A percentile compares a stretch with the other conserved stretches of the same genome.
phyloP scores from a whole-genome alignment of 1,284 basidiomycete species.

The Ustilago esculenta region DNA sequence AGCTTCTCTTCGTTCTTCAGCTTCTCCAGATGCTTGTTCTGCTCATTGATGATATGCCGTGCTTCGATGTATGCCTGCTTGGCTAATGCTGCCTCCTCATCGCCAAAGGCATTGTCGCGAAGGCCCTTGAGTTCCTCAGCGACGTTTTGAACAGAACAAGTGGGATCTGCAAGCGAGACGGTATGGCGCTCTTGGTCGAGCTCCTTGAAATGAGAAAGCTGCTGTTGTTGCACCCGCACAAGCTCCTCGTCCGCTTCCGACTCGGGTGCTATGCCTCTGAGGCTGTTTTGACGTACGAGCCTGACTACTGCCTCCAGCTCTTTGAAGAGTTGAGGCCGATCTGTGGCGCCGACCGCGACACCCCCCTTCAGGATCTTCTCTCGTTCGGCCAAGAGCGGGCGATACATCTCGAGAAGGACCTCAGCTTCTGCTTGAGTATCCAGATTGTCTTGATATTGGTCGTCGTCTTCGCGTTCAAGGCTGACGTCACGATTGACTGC shows the following conservation, averaged over 20 bases:
- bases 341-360: conserved; percentile 52
- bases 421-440: conserved; percentile 64
- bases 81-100: conserved; percentile 37
- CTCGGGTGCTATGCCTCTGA: conserved; percentile 35
- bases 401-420: conserved; percentile 63
- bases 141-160: conserved; percentile 25
- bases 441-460: conserved; percentile 63
- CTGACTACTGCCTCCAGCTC: conserved; percentile 49
- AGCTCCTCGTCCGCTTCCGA: conserved; percentile 37
- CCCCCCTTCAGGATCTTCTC: conserved; percentile 57
- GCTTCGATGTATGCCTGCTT: conserved; percentile 23
- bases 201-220: conserved; percentile 54
- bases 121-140: conserved; percentile 30
- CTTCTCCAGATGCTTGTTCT: conserved; percentile 43
- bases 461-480: conserved; percentile 59
- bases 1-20: conserved; percentile 43
- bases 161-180: conserved; percentile 17
- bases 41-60: conserved; percentile 34
- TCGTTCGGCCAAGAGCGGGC: conserved; percentile 56
- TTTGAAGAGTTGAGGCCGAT: conserved; percentile 50
- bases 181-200: conserved; percentile 49
- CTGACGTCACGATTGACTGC: conserved; percentile 62
- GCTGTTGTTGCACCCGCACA: conserved; percentile 43
- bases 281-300: conserved; percentile 18
- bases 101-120: conserved; percentile 21